These are phyloP conservation scores for Magnaporthiopsis rhizophila DNA, from an alignment of 2,329 filamentous ascomycete genomes.

Conservation along the genomic window DNA sequence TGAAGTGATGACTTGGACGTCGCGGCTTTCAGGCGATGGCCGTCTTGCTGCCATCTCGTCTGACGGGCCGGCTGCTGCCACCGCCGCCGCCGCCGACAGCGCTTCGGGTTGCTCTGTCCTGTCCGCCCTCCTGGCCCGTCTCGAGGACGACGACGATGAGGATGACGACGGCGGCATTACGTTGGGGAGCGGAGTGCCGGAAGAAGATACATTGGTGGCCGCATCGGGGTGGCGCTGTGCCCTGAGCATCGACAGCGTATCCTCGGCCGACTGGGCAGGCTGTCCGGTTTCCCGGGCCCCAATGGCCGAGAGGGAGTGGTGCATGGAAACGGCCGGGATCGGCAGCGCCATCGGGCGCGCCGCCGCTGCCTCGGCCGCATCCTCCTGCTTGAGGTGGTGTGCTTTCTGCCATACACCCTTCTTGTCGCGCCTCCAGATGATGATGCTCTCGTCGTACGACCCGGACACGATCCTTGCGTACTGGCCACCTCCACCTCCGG, in stretches of 20 bases:
- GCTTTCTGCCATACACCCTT: constrained; percentile 78
- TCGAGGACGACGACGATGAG: not conserved
- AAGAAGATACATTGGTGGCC: not conserved
- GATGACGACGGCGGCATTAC: not conserved
- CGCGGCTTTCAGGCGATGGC: not conserved
- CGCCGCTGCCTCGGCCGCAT: constrained; percentile 47
- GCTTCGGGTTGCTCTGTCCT: not conserved
- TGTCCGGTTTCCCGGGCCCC: not conserved
- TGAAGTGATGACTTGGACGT: not conserved
- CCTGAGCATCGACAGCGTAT: not conserved
- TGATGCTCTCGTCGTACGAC: constrained; percentile 91
- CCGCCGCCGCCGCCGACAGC: no score
- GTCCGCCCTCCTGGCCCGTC: not conserved
- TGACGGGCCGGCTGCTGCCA: not conserved
- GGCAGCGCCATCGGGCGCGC: not conserved
- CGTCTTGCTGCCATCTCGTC: not conserved
- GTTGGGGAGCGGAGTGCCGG: not conserved
- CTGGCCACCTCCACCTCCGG: constrained; percentile 79
- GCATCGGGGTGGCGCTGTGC: constrained; percentile 6
- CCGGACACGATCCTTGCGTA: constrained; percentile 96
- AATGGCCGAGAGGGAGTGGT: not conserved
- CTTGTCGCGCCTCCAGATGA: constrained; percentile 84
- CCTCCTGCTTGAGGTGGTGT: constrained; percentile 68
- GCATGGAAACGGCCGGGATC: not conserved
- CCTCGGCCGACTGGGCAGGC: not conserved